These are phyloP conservation scores for Lentinula lateritia DNA, from an alignment of 768 basidiomycete species.

Conservation along the genomic window DNA sequence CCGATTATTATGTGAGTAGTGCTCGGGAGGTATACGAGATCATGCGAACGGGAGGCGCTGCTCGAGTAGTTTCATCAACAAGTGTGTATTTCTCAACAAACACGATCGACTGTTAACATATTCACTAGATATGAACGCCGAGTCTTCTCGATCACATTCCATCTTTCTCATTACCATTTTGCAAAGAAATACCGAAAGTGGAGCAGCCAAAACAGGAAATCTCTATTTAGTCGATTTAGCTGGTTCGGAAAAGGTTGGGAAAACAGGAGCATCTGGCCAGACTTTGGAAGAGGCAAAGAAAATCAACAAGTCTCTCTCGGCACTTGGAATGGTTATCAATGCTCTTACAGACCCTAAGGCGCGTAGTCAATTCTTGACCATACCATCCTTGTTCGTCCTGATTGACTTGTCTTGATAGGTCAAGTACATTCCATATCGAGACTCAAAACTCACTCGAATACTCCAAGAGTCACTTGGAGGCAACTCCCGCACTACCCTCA, in stretches of 20 bases:
- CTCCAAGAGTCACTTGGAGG: conserved; percentile 98
- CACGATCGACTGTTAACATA: neutral
- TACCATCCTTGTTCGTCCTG: neutral
- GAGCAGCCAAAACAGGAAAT: conserved; percentile 94
- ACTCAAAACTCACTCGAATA: conserved; percentile 98
- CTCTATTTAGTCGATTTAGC: conserved; percentile 97
- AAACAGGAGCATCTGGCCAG: conserved; percentile 98
- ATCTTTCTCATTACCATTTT: conserved; percentile 98
- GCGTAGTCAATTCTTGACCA: conserved; percentile 11
- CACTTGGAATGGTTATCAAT: conserved; percentile 99
- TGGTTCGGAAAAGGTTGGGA: conserved; percentile 98
- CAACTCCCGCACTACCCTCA: conserved; percentile 92
- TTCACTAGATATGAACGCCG: conserved; percentile 93
- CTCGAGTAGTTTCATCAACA: conserved; percentile 89
- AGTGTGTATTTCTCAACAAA: conserved; percentile 47
- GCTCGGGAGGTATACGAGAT: conserved; percentile 97
- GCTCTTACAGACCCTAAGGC: conserved; percentile 96
- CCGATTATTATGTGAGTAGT: conserved; percentile 96
- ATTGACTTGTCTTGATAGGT: conserved; percentile 43
- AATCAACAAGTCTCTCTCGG: conserved; percentile 98
- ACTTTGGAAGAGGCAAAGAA: conserved; percentile 99
- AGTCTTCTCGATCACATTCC: conserved; percentile 97
- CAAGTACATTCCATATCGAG: conserved; percentile 96
- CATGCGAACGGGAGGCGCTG: conserved; percentile 92
- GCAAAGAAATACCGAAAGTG: conserved; percentile 93